These are phyloP conservation scores for Rhodotorula sp. DNA, from an alignment of 1,284 basidiomycete species.

Conservation along the genomic window DNA sequence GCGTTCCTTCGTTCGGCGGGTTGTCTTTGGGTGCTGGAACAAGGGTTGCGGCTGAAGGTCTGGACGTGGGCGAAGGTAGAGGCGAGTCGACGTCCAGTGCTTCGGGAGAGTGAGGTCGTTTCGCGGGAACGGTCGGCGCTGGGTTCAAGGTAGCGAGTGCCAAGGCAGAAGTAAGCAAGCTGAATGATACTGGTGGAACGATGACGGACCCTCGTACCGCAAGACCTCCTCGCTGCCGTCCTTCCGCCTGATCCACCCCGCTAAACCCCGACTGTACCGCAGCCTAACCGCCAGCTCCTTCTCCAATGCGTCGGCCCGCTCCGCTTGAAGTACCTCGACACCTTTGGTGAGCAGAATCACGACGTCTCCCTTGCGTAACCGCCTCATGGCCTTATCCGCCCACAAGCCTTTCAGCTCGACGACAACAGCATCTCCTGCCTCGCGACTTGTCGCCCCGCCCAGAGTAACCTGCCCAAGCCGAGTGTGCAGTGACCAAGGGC, in stretches of 20 bases:
- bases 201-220: not conserved
- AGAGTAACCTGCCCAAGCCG: not conserved
- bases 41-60: not conserved
- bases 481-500: constrained; percentile 5
- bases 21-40: not conserved
- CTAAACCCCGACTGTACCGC: not conserved
- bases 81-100: not conserved
- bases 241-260: constrained; percentile 2
- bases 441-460: too few species aligned
- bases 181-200: too few species aligned
- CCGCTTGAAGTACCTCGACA: not conserved
- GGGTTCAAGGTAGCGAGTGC: not conserved
- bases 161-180: not conserved
- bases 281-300: not conserved
- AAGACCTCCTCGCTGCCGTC: constrained; percentile 6
- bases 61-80: not conserved
- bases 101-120: not conserved
- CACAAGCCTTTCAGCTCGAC: constrained; percentile 12
- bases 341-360: not conserved
- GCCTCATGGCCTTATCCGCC: not conserved
- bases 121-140: too few species aligned
- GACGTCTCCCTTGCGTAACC: constrained; percentile 5
- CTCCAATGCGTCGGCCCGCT: not conserved
- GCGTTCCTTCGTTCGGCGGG: not conserved
- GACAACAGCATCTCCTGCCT: not conserved